Evolutionary conservation across 1,284 basidiomycete genomes (phyloP).

Genomic region (Boletus chippewaensis): DNA sequence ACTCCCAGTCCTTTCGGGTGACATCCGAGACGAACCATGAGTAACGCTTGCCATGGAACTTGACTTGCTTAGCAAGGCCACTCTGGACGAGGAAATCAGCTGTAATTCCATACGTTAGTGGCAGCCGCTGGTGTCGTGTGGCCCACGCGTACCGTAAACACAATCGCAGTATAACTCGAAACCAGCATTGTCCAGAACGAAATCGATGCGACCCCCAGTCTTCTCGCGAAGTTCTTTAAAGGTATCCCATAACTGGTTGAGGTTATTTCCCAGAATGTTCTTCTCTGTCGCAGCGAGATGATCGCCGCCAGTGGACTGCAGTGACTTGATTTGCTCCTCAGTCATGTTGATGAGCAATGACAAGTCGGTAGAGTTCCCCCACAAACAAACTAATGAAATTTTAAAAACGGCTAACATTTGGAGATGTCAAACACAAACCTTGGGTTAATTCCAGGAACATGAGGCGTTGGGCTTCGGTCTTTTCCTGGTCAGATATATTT

Average conservation of each 20-base stretch:
- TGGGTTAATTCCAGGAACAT: slow-evolving; percentile 96
- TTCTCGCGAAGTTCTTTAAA: slow-evolving; percentile 63
- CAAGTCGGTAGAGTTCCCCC: slow-evolving; percentile 96
- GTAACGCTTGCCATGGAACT: slow-evolving; percentile 90
- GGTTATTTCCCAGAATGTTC: slow-evolving; percentile 87
- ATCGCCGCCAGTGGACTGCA: slow-evolving; percentile 96
- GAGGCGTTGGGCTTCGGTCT: slow-evolving; percentile 73
- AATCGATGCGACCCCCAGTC: slow-evolving; percentile 82
- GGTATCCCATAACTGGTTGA: slow-evolving; percentile 76
- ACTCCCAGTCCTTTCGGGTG: slow-evolving; percentile 94
- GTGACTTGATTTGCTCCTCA: slow-evolving; percentile 94
- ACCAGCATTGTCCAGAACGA: slow-evolving; percentile 84
- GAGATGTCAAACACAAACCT: slow-evolving; percentile 35
- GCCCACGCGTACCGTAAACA: slow-evolving; percentile 73
- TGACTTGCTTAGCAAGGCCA: slow-evolving; percentile 79
- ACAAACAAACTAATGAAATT: slow-evolving; percentile 70
- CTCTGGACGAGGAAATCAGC: slow-evolving; percentile 89
- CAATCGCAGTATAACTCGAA: slow-evolving; percentile 97
- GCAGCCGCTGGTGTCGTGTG: background rate
- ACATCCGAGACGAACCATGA: slow-evolving; percentile 98
- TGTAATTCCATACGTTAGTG: slow-evolving; percentile 26
- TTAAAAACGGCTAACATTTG: background rate
- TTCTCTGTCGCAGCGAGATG: slow-evolving; percentile 94
- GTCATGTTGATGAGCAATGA: slow-evolving; percentile 98
- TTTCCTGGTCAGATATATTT: slow-evolving; percentile 49